Base-by-base conservation (phyloP, 139 green algal genomes). In the Asterochloris sp. region DNA sequence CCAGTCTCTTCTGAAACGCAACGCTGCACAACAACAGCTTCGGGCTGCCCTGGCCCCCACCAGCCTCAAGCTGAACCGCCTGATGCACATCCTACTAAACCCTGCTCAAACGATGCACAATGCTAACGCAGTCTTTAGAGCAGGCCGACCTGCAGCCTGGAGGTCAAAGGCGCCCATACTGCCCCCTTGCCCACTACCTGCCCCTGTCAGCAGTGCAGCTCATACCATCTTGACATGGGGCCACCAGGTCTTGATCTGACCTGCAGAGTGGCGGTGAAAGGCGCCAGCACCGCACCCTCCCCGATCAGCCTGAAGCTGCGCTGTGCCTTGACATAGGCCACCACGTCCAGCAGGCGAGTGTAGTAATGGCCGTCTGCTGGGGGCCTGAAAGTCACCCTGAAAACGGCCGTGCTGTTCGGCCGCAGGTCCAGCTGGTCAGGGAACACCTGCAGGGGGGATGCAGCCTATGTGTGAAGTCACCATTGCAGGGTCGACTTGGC, bases 261-360 rank as follows among this genome's bases (percentile, higher is more conserved):
- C 83, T 83, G 73, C n/a, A 90, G 13, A 16, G 76, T 69, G 12
- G 83, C 23, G 27, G 47, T 89, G 88, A 88, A 92, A 29, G 90
- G 90, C 15, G 90, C 88, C 26, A 86, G 17, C 27, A 94, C 85
- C 27, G 88, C 83, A 10, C 78, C 83, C 14, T 91, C 89, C 16
- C 84, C 62, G 61, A 95, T 84, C 74, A 93, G 88, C 73, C 92
- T 80, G 85, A 94, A 95, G 84, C 88, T 93, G 62, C 90, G 86
- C 89, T 91, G 90, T 78, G 75, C 78, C 80, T 95, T 94, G 13
- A 90, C 54, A 29, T 82, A 66, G 6, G 76, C 86, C 54, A 89
- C 76, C 62, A 92, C 60, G 38, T 85, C 78, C 63, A 82, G 27
- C 8, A 62, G 38, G 14, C 73, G 78, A 15, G 29, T 81, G 79